Conservation (phyloP, 306 rosid species). For the Mimosa bimucronata region DNA sequence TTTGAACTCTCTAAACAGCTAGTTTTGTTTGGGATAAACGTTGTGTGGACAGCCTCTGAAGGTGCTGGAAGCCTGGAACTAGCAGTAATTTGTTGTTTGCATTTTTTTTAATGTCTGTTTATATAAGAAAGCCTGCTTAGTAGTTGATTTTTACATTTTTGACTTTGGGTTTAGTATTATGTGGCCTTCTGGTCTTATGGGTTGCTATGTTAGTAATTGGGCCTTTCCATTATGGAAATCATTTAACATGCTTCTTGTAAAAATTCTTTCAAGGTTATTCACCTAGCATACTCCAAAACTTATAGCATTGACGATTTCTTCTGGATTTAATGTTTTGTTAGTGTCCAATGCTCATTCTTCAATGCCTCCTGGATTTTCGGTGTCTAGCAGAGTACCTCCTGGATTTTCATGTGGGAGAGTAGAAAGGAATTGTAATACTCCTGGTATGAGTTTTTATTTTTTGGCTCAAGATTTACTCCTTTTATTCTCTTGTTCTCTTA, state of each 20-base stretch:
- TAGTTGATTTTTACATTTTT: slow-evolving; percentile 25
- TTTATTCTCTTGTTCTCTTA: not conserved
- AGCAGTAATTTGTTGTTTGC: not conserved
- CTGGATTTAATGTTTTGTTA: slow-evolving; percentile 31
- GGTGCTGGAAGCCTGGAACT: too few species aligned
- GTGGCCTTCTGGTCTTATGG: slow-evolving; percentile 8
- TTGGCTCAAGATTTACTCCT: slow-evolving; percentile 25
- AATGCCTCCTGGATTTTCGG: slow-evolving; percentile 51
- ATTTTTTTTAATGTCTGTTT: not conserved
- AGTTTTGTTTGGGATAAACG: slow-evolving; percentile 8
- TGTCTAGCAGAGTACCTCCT: slow-evolving; percentile 53
- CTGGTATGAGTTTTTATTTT: slow-evolving; percentile 41
- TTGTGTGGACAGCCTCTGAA: too few species aligned
- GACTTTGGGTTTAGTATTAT: not conserved
- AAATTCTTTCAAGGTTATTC: slow-evolving; percentile 9
- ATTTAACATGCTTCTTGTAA: not conserved
- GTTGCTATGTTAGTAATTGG: slow-evolving; percentile 1
- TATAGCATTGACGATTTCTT: slow-evolving; percentile 33
- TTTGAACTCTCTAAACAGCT: not conserved
- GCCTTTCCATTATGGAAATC: slow-evolving; percentile 4
- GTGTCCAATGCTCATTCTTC: slow-evolving; percentile 45
- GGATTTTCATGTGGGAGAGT: slow-evolving; percentile 50
- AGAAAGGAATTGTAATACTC: slow-evolving; percentile 37
- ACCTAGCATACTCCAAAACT: not conserved
- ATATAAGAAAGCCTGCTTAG: slow-evolving; percentile 14